Percentiles rank a stretch among this genome's conserved stretches.
These are phyloP conservation scores for Rhizophagus sp. DNA, from an alignment of 192 early-diverging fungal genomes.

Conservation along the genomic window DNA sequence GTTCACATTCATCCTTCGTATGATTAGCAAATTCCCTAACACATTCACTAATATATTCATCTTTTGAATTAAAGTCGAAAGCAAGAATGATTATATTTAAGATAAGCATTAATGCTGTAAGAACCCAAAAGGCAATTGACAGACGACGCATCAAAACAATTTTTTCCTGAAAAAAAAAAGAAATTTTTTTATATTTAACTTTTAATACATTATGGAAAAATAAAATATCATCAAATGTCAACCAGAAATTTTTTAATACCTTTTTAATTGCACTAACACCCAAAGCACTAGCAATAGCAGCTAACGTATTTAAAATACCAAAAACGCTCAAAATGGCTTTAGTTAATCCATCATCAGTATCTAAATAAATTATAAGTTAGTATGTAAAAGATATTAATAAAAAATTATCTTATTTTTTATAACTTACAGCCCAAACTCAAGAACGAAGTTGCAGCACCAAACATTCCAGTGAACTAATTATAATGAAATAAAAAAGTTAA, in stretches of 20 bases:
- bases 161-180: neutral
- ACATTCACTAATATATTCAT: neutral
- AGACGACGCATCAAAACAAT: neutral
- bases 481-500: neutral
- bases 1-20: no score
- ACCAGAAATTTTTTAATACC: neutral
- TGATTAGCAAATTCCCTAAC: no score
- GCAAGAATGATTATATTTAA: no score
- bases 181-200: no score
- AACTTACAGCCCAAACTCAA: neutral
- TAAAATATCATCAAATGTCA: neutral
- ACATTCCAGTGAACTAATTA: neutral
- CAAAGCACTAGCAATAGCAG: neutral
- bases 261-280: neutral
- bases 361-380: neutral
- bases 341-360: neutral
- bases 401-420: neutral
- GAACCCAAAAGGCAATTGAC: constrained; percentile 14
- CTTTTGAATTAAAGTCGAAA: neutral
- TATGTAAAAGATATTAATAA: neutral
- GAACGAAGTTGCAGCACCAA: neutral
- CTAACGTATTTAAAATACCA: neutral
- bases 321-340: neutral
- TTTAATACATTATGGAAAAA: neutral
- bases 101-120: neutral